A percentile compares a stretch with the other conserved stretches of the same genome.
phyloP scores from a whole-genome alignment of 1,284 basidiomycete genomes.

The Cryptococcus amylolentus region DNA sequence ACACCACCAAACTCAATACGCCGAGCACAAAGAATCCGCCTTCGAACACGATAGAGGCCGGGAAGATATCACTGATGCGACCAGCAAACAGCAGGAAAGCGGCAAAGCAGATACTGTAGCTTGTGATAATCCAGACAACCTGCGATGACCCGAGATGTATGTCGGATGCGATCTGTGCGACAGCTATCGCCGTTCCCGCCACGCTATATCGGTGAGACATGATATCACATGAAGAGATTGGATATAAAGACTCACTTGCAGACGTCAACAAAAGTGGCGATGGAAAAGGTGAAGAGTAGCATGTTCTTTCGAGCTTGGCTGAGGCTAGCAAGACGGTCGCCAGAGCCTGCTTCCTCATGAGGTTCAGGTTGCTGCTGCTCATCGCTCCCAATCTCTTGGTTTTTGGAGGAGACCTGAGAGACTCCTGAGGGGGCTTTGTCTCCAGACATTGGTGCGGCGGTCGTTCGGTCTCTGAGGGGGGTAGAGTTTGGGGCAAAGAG shows the following conservation, averaged over 20 bases:
- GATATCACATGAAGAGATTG: not conserved
- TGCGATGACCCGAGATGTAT: conserved; percentile 28
- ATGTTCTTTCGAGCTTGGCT: conserved; percentile 14
- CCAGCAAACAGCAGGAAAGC: conserved; percentile 43
- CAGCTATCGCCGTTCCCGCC: conserved; percentile 33
- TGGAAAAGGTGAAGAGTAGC: conserved; percentile 13
- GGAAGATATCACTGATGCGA: conserved; percentile 41
- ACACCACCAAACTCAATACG: conserved; percentile 34
- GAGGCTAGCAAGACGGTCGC: conserved; percentile 3
- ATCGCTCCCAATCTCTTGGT: too few relatives aligned
- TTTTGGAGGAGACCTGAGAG: too few relatives aligned
- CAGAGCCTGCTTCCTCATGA: too few relatives aligned
- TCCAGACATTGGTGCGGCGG: too few relatives aligned
- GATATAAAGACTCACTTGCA: conserved; percentile 18
- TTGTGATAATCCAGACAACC: conserved; percentile 32
- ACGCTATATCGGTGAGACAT: conserved; percentile 7
- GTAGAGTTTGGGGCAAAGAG: too few relatives aligned
- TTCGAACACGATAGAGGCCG: conserved; percentile 38
- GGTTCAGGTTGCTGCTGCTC: too few relatives aligned
- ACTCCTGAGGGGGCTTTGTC: too few relatives aligned
- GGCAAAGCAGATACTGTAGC: conserved; percentile 35
- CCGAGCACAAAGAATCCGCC: conserved; percentile 36
- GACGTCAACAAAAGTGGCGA: conserved; percentile 32
- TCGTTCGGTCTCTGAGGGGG: too few relatives aligned
- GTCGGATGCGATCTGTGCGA: conserved; percentile 32